phyloP scores from a whole-genome alignment of 805 yeast genomes.

The Jamesozyma hellenica region DNA sequence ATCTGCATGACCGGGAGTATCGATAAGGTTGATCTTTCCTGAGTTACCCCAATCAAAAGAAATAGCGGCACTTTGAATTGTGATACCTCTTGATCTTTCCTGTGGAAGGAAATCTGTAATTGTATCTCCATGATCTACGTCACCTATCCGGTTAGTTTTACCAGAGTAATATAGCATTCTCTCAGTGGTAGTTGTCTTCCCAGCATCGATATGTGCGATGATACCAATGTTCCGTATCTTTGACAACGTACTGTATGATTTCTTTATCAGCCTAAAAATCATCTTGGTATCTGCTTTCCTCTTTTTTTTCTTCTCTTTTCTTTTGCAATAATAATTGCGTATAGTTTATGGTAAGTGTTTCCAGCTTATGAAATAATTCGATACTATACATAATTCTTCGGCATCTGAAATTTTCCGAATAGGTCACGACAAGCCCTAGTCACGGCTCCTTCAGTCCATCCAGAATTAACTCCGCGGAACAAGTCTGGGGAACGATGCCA shows the following conservation, averaged over 20 bases:
- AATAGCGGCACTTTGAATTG: constrained; percentile 94
- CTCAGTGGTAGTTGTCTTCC: constrained; percentile 96
- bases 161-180: constrained; percentile 89
- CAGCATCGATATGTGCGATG: constrained; percentile 98
- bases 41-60: constrained; percentile 65
- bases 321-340: no score
- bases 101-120: constrained; percentile 87
- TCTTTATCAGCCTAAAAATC: no score
- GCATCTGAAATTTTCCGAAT: no score
- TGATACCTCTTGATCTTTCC: constrained; percentile 87
- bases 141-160: constrained; percentile 66
- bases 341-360: no score
- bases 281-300: no score
- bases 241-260: constrained; percentile 6
- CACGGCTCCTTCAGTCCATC: no score
- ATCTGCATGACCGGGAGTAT: constrained; percentile 98
- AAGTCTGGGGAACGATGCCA: no score
- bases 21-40: constrained; percentile 77
- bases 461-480: no score
- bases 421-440: no score
- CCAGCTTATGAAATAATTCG: no score
- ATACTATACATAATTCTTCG: no score
- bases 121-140: constrained; percentile 95
- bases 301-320: no score
- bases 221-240: constrained; percentile 79